Conservation (phyloP, 176 grass and related monocot species). For the Aechmea fasciata region DNA sequence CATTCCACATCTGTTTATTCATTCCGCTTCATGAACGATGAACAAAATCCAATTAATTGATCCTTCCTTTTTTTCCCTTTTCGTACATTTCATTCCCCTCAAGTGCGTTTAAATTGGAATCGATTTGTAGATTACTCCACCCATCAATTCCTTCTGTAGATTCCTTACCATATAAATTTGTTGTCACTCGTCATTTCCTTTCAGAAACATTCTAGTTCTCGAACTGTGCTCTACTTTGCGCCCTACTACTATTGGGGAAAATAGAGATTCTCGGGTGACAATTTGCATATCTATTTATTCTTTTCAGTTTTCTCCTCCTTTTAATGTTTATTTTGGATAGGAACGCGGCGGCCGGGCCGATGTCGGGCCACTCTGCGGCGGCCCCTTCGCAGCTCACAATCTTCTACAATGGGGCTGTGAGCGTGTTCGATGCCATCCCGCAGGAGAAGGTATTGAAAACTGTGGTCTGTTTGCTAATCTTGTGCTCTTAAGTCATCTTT, state of each 20-base stretch:
- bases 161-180: background rate
- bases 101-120: background rate
- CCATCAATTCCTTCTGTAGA: background rate
- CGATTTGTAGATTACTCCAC: background rate
- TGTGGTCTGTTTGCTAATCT: background rate
- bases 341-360: constrained; percentile 22
- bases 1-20: background rate
- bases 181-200: background rate
- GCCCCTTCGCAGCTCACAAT: constrained; percentile 64
- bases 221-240: background rate
- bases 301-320: constrained; percentile 2
- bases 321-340: constrained; percentile 24
- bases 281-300: background rate
- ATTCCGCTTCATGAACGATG: background rate
- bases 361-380: constrained; percentile 30
- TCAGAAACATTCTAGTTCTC: background rate
- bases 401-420: constrained; percentile 72
- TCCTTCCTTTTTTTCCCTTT: no score
- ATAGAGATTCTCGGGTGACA: background rate
- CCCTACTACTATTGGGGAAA: background rate
- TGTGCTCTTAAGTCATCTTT: background rate
- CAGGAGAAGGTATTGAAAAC: constrained; percentile 55
- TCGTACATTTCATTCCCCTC: background rate
- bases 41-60: no score
- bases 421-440: constrained; percentile 70